Conservation (phyloP, 2,329 filamentous ascomycete species). For the Westerdykella ornata region DNA sequence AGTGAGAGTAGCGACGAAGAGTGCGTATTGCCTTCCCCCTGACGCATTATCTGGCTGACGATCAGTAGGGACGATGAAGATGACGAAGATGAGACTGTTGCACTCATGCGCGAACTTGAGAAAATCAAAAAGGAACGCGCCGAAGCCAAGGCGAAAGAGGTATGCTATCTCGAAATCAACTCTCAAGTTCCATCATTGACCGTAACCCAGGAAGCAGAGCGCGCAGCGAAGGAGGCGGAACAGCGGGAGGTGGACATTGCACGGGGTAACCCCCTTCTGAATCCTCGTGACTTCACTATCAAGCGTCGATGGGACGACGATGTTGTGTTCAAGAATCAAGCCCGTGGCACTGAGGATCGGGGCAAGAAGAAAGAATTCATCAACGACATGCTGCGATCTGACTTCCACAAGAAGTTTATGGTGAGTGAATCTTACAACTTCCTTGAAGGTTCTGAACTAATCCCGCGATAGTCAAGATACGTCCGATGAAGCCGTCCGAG, state of each 20-base stretch:
- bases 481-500: constrained; percentile 27
- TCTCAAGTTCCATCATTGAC: background rate
- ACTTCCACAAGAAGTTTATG: constrained; percentile 99
- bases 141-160: constrained; percentile 70
- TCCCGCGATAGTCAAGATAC: constrained; percentile 28
- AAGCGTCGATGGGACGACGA: constrained; percentile 96
- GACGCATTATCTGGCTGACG: constrained; percentile 10
- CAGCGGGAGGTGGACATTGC: constrained; percentile 83
- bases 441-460: constrained; percentile 4
- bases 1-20: constrained; percentile 54
- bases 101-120: constrained; percentile 85
- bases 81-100: constrained; percentile 73
- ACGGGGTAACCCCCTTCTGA: constrained; percentile 83
- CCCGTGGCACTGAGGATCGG: constrained; percentile 86
- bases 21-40: constrained; percentile 24
- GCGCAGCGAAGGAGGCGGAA: constrained; percentile 73
- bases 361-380: constrained; percentile 93
- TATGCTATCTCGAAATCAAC: constrained; percentile 19
- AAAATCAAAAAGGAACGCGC: constrained; percentile 85
- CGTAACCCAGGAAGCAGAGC: constrained; percentile 61
- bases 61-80: constrained; percentile 38
- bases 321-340: constrained; percentile 98
- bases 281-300: constrained; percentile 79
- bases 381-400: constrained; percentile 87
- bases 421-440: constrained; percentile 34